A percentile compares a stretch with the other conserved stretches of the same genome.
phyloP scores from a whole-genome alignment of 2,329 filamentous ascomycete species.

The Fusarium sp. region DNA sequence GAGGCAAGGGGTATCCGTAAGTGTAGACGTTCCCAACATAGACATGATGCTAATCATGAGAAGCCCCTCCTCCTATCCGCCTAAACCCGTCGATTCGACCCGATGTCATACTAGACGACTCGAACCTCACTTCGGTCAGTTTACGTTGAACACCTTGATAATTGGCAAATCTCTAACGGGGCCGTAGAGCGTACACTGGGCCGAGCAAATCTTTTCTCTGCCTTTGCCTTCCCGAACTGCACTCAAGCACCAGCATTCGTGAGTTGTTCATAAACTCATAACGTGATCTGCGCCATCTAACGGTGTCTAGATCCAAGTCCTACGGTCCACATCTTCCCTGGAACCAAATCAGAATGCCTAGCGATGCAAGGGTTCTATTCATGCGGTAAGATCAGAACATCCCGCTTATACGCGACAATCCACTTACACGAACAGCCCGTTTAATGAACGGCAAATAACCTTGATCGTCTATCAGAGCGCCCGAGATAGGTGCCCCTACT shows the following conservation, averaged over 20 bases:
- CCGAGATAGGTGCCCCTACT: constrained; percentile 56
- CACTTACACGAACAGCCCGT: constrained; percentile 55
- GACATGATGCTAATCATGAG: constrained; percentile 15
- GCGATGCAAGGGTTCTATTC: constrained; percentile 64
- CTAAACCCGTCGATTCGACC: constrained; percentile 50
- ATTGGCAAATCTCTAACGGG: constrained; percentile 11
- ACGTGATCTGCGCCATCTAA: constrained; percentile 7
- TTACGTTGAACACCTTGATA: not conserved
- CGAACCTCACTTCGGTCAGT: constrained; percentile 33
- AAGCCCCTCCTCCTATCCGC: constrained; percentile 52
- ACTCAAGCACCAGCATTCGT: constrained; percentile 56
- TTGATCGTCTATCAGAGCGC: constrained; percentile 64
- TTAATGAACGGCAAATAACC: constrained; percentile 66
- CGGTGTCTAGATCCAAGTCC: constrained; percentile 55
- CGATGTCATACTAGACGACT: constrained; percentile 47
- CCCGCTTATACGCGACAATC: not conserved
- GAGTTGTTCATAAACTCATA: constrained; percentile 10
- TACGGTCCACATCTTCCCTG: constrained; percentile 59
- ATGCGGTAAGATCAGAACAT: constrained; percentile 57
- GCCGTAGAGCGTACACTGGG: constrained; percentile 67
- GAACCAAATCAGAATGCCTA: constrained; percentile 57
- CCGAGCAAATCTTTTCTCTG: constrained; percentile 69
- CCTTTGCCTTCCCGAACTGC: constrained; percentile 63
- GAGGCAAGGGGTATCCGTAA: constrained; percentile 65
- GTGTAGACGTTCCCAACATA: constrained; percentile 34